phyloP scores from a whole-genome alignment of 352 stramenopile genomes.

The Achlya hypogyna region DNA sequence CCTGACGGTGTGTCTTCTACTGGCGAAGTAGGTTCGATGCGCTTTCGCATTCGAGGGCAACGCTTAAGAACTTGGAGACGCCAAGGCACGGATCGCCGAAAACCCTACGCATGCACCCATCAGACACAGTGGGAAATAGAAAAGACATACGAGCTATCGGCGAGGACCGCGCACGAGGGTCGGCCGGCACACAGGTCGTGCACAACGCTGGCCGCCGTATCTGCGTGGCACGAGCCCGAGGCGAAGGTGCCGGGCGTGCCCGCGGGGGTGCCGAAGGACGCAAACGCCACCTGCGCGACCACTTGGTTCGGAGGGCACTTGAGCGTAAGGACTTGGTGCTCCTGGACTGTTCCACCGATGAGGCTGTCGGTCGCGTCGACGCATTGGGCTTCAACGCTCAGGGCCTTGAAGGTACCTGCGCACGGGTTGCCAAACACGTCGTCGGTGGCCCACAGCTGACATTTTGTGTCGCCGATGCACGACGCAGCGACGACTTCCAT shows the following conservation, averaged over 20 bases:
- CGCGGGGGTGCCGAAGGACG: background rate
- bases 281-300: background rate
- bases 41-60: background rate
- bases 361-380: background rate
- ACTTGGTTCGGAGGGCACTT: background rate
- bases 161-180: background rate
- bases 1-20: too few relatives aligned
- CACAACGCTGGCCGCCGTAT: background rate
- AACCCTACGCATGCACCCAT: background rate
- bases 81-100: background rate
- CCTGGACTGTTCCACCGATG: background rate
- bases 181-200: background rate
- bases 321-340: background rate
- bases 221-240: background rate
- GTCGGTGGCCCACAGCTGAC: background rate
- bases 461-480: background rate
- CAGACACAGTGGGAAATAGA: background rate
- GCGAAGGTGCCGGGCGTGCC: background rate
- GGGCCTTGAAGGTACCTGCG: background rate
- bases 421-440: background rate
- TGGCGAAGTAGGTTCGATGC: too few relatives aligned
- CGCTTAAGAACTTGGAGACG: background rate
- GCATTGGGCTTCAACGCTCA: background rate
- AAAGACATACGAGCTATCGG: background rate
- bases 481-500: background rate